Evolutionary conservation across 192 early-diverging fungal genomes (phyloP), one percentile per base, ranked within the genome.

Genomic region (Kickxella alabastrina): DNA sequence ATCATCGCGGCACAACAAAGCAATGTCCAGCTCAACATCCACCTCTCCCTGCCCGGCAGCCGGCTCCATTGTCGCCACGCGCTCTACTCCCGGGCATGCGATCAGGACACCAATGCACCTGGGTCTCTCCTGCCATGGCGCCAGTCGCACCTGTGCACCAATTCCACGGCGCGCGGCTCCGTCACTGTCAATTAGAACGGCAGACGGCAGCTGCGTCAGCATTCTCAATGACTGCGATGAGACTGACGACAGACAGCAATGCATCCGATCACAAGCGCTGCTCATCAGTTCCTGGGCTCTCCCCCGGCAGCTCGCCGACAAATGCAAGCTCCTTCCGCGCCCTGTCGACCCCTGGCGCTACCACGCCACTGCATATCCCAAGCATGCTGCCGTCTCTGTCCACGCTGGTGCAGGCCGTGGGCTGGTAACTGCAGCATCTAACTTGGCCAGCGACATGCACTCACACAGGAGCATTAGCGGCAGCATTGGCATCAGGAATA

Each of bases 161-260:
- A 49, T 48, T 9, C 54, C 54, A 19, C 46, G 54, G 37, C 42
- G 49, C 17, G 31, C 46, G 15, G 62, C 45, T 29, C 72, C 59
- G 6, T 75, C 71, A 29, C 65, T 75, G 34, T 75, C 71, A 12
- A 62, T 68, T 18, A 61, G 57, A 25, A 75, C 71, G 1, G 71
- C 71, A 6, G 49, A 57, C 18, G 71, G 71, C 31, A 57, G 52
- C 45, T 44, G 71, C 25, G 71, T 75, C 15, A 75, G 71, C 49
- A 66, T 75, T n/a, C 56, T 75, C 45, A 75, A 75, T 35, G 64
- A 74, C 43, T 35, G 56, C 44, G 59, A 61, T 3, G 50, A 57
- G 35, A 22, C 28, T 39, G 25, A 34, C n/a, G 17, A 34, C 10
- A 5, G 7, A 17, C 12, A 31, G 36, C 48, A 21, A 24, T 39